Evolutionary conservation across 768 basidiomycete species (phyloP).

Genomic region (Naganishia vishniacii): DNA sequence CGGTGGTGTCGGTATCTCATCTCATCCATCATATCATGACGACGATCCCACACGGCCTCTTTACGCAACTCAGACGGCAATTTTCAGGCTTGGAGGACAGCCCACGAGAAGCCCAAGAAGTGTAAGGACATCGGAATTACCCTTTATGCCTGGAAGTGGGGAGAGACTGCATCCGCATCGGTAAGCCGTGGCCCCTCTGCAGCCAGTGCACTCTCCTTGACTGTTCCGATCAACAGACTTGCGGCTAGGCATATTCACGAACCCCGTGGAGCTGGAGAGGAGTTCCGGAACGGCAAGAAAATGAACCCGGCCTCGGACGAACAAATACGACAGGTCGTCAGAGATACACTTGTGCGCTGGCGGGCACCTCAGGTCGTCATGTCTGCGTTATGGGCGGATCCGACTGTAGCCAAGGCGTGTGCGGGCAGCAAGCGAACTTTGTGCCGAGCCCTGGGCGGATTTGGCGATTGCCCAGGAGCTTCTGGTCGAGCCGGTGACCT

Average conservation of each 20-base stretch:
- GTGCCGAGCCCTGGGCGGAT: conserved; percentile 40
- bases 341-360: conserved; percentile 35
- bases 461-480: conserved; percentile 38
- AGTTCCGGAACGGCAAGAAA: conserved; percentile 5
- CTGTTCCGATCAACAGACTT: conserved; percentile 11
- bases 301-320: conserved; percentile 3
- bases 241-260: conserved; percentile 22
- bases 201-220: background rate
- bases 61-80: conserved; percentile 46
- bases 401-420: conserved; percentile 33
- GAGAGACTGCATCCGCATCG: conserved; percentile 39
- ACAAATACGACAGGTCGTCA: conserved; percentile 33
- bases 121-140: conserved; percentile 40
- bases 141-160: conserved; percentile 43
- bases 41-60: conserved; percentile 36
- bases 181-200: too few species aligned
- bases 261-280: conserved; percentile 10
- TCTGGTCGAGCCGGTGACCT: conserved; percentile 25
- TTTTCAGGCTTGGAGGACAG: conserved; percentile 41
- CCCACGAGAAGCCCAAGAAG: conserved; percentile 44
- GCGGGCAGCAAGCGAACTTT: conserved; percentile 40
- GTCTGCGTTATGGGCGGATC: conserved; percentile 39
- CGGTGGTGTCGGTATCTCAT: conserved; percentile 44
- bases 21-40: conserved; percentile 40
- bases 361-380: conserved; percentile 35